Base-by-base conservation (phyloP, 768 basidiomycete species). In the Xerocomus potaroensis region DNA sequence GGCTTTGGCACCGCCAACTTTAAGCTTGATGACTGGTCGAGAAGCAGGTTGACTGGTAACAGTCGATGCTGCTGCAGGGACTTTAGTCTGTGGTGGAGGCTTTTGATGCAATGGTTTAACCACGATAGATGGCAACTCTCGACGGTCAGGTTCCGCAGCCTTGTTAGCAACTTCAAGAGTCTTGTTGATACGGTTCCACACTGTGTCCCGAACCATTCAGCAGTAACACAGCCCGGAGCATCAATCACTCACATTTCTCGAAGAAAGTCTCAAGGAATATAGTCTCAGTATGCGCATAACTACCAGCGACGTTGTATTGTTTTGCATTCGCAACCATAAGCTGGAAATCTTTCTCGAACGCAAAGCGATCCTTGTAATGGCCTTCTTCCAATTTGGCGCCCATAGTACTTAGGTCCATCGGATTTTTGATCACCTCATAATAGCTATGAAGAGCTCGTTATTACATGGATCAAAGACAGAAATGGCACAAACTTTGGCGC, bases 331-430 rank as follows among this genome's bases (percentile, higher is more conserved):
- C 62, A 38, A 92, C 78, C 83, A 98, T 91, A 43, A 95, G 77
- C 47, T 76, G 80, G 66, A 98, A 87, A 64, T 99, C 96, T 22
- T 77, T 72, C 53, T 84, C 83, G 64, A 98, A 95, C 12, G 76
- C 84, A 57, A 84, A 81, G 9, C 92, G 82, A 57, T 88, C 82
- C 50, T 81, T 77, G 70, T 97, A 98, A 67, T 85, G 78, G 6
- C 93, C 92, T 46, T 79, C 82, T 56, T 88, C 84, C 10, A 98
- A 70, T 63, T 95, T 97, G 30, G 86, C 86, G 22, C 76, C 72
- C 74, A 95, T 87, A 0, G 93, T 92, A 42, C 84, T 83, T 15
- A 98, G 73, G 61, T 99, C 96, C 91, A 99, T 97, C 1, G 96
- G 95, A 10, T 86, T 75, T 65, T 88, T 88, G 65, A 99, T 84